Base-by-base conservation (phyloP, 768 basidiomycete genomes). In the Trametes cingulata region DNA sequence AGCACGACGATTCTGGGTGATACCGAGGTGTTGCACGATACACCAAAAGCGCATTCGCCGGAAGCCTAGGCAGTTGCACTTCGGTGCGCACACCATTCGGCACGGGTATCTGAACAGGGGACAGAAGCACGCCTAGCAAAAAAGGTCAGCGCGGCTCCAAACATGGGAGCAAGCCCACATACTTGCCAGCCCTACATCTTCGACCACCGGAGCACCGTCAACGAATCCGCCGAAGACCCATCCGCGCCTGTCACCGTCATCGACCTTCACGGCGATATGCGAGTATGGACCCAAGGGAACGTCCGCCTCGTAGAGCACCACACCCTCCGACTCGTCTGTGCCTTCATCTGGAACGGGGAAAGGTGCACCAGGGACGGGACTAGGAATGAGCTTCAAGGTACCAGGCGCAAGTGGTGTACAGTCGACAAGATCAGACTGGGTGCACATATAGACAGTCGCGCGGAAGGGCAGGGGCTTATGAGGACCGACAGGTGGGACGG, bases 331-430 rank as follows among this genome's bases (percentile, higher is more conserved):
- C 69, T 93, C 89, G 52, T 90, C 88, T 0, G 81, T 71, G 0
- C 90, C 90, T 71, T 87, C 85, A 15, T 82, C 72, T 14, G 89
- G 87, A 0, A 82, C 73, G 6, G 90, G 91, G 65, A 91, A 92
- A 12, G 75, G 71, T 41, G 71, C 73, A 2, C 78, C 82, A 12
- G 78, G 75, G 10, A 77, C 65, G 24, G 88, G 85, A 64, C 79
- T 79, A 0, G 91, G 91, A 8, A 93, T 74, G 7, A 90, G 79
- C 68, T 80, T 85, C 25, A 90, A 74, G 3, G 74, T 74, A 4
- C 67, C 65, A 1, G 90, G 86, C 9, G 52, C 64, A 40, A 71
- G 69, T 9, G 56, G 37, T 20, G 63, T 41, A 58, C 65, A 68
- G 29, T 61, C 57, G 17, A 47, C 22, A 14, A 56, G 33, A 3